Base-by-base conservation (phyloP, 805 yeast species). In the Saccharomycopsis malanga region DNA sequence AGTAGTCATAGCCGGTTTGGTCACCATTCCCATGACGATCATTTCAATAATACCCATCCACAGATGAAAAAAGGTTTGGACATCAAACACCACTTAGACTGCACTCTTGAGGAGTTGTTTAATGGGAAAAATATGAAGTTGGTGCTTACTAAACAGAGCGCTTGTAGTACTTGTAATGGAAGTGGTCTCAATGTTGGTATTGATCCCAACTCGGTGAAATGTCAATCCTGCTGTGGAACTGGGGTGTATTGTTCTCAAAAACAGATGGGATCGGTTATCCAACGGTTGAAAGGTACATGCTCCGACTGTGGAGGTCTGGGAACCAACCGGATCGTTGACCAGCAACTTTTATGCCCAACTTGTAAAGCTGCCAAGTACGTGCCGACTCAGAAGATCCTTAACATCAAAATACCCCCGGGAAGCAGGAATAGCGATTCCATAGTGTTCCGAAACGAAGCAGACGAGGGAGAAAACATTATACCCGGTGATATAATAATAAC, bases 401-500 rank as follows among this genome's bases (percentile, higher is more conserved):
- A 71, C 41, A 70, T 81, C 6, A 63, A 64, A n/a, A 66, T 81
- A 2, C 69, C 72, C 15, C 77, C 79, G 2, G 89, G 89, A 2
- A 66, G 77, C 35, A 62, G 63, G 36, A 60, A 72, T 42, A 79
- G 80, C 0, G 78, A 77, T 51, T 62, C 66, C 39, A 69, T 80
- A 17, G 64, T 77, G 1, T 62, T 80, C 18, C 64, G 71, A n/a
- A 76, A 79, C 4, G 80, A 76, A 55, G 85, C 81, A 0, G 88
- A 83, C 57, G 83, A 81, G 59, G 83, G 78, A 0, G 59, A 73
- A 17, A 68, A 71, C 50, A 64, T 77, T 2, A 62, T 73, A 2
- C 83, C 88, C 0, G 89, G 89, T 2, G 86, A 83, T 59, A 81
- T 83, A 4, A 63, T 81, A 2, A 71, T 83, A 7, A 75, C 73